These are phyloP conservation scores for Solanum acaule DNA, from an alignment of 257 asterid genomes.

Conservation along the genomic window DNA sequence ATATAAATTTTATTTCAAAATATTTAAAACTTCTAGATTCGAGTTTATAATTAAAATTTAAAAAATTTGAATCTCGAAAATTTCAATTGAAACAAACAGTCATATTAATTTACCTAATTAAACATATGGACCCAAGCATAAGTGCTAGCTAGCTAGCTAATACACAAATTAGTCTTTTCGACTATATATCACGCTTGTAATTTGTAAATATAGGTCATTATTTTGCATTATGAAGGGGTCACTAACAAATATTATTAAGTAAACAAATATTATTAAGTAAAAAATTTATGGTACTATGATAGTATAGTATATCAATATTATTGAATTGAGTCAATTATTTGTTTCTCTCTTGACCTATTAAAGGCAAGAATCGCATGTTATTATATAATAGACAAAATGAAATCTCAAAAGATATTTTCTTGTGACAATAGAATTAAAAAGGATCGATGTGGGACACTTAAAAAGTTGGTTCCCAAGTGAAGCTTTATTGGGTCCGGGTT, in stretches of 20 bases:
- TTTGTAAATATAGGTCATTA: neutral
- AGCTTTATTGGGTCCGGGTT: neutral
- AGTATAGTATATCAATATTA: neutral
- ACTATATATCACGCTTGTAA: neutral
- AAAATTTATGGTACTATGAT: neutral
- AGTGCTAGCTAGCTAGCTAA: neutral
- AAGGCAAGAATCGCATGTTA: neutral
- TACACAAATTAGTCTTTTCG: neutral
- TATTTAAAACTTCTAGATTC: neutral
- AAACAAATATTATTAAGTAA: too few relatives aligned
- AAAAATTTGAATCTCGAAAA: too few relatives aligned
- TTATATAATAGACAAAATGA: neutral
- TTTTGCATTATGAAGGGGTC: neutral
- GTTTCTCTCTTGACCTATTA: neutral
- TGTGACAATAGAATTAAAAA: neutral
- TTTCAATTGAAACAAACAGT: too few relatives aligned
- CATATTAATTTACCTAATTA: neutral
- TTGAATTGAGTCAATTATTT: neutral
- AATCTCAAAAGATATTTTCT: neutral
- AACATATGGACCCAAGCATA: neutral
- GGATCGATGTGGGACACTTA: neutral
- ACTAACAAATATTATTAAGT: neutral
- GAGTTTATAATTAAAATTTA: neutral
- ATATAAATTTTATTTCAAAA: neutral
- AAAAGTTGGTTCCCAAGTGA: neutral